Evolutionary conservation across 768 basidiomycete species (phyloP).

Genomic region (Russula ochroleuca): DNA sequence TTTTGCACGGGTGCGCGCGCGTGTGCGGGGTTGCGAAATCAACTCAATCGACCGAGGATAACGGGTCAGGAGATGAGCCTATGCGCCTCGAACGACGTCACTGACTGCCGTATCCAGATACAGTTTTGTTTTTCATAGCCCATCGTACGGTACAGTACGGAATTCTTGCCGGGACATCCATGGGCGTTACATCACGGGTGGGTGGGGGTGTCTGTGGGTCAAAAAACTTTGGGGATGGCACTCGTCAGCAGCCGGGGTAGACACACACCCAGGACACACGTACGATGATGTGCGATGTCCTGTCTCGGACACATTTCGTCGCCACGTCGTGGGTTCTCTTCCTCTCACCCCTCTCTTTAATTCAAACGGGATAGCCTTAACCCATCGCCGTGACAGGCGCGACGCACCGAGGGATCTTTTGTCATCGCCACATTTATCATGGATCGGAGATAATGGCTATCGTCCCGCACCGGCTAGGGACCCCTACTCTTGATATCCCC

Average conservation of each 20-base stretch:
- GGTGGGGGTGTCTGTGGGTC: background rate
- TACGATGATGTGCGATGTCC: background rate
- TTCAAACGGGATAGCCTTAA: background rate
- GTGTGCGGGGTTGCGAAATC: background rate
- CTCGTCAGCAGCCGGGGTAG: background rate
- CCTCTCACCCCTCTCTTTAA: background rate
- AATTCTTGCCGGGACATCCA: constrained; percentile 5
- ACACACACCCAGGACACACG: background rate
- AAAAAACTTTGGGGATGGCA: background rate
- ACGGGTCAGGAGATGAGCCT: background rate
- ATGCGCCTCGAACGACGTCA: constrained; percentile 18
- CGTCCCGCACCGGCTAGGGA: background rate
- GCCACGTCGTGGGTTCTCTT: background rate
- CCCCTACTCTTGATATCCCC: background rate
- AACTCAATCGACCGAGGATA: constrained; percentile 11
- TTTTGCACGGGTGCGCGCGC: background rate
- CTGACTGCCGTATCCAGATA: background rate
- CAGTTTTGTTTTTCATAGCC: background rate
- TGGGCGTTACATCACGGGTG: background rate
- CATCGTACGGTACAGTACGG: background rate
- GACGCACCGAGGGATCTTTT: background rate
- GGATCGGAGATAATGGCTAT: background rate
- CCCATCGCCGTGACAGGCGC: background rate
- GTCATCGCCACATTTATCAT: background rate
- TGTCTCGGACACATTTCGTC: background rate